Conservation (phyloP, 2,329 filamentous ascomycete species). For the Whalleya microplaca region DNA sequence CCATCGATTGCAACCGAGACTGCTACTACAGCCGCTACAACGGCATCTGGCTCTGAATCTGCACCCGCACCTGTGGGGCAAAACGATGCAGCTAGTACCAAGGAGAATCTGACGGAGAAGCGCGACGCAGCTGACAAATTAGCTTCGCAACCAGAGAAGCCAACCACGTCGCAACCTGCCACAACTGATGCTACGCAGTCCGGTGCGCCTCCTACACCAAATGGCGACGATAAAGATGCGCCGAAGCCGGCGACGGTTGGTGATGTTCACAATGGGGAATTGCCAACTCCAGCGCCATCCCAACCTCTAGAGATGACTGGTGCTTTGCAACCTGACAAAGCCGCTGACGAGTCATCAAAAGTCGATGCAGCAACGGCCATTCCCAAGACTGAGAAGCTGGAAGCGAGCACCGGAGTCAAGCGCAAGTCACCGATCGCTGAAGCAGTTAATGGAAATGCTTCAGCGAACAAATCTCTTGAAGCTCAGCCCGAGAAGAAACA, state of each 20-base stretch:
- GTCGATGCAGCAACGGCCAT: constrained; percentile 12
- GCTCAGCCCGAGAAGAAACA: constrained; percentile 45
- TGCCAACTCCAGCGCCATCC: constrained; percentile 19
- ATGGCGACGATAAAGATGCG: constrained; percentile 26
- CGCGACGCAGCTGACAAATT: constrained; percentile 21
- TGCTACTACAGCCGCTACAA: constrained; percentile 8
- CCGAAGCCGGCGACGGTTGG: constrained; percentile 37
- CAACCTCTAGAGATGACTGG: constrained; percentile 19
- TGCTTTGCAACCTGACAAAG: constrained; percentile 23
- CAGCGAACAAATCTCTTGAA: constrained; percentile 12
- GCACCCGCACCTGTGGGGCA: constrained; percentile 8
- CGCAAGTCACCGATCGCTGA: constrained; percentile 31
- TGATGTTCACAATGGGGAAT: constrained; percentile 34
- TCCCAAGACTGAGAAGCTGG: constrained; percentile 29
- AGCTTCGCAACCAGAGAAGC: constrained; percentile 30
- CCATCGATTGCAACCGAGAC: constrained; percentile 20
- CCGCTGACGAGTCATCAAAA: constrained; percentile 24
- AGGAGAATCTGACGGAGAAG: constrained; percentile 29
- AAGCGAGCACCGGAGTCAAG: constrained; percentile 28
- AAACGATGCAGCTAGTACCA: constrained; percentile 19
- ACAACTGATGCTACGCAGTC: constrained; percentile 16
- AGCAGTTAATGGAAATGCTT: constrained; percentile 18
- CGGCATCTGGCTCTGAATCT: constrained; percentile 15
- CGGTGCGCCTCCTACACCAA: constrained; percentile 19
- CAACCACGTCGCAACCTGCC: constrained; percentile 16